Evolutionary conservation across 805 yeast species (phyloP).

Genomic region (Suhomyces sp.): DNA sequence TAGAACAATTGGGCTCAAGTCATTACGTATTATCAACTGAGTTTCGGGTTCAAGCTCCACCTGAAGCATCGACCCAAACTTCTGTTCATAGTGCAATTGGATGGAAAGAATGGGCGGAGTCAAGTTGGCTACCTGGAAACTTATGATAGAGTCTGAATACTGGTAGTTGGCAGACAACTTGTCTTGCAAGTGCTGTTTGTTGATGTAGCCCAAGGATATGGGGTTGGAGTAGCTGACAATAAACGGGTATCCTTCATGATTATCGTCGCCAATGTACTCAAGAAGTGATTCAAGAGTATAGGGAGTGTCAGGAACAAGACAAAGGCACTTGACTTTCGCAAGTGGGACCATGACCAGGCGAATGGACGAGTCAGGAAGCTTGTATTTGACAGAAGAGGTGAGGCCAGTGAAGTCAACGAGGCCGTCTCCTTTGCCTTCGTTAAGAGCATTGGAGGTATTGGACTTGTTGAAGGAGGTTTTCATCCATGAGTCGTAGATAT

Average conservation of each 20-base stretch:
- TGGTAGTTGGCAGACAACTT: constrained; percentile 5
- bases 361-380: constrained; percentile 32
- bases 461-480: constrained; percentile 26
- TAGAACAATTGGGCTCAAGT: constrained; percentile 28
- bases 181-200: constrained; percentile 24
- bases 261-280: constrained; percentile 22
- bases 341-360: constrained; percentile 31
- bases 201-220: constrained; percentile 32
- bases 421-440: constrained; percentile 40
- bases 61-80: constrained; percentile 4
- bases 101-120: constrained; percentile 19
- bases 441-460: constrained; percentile 7
- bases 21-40: constrained; percentile 26
- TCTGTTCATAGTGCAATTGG: constrained; percentile 24
- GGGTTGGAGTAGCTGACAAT: constrained; percentile 25
- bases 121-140: constrained; percentile 20
- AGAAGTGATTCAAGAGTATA: constrained; percentile 21
- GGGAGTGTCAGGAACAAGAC: constrained; percentile 21
- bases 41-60: constrained; percentile 20
- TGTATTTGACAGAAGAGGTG: constrained; percentile 25
- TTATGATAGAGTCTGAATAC: constrained; percentile 8
- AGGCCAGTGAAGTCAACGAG: constrained; percentile 30
- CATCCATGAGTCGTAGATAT: constrained; percentile 59
- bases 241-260: constrained; percentile 45
- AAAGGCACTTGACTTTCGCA: constrained; percentile 24